These are phyloP conservation scores for Prunus yedoensis DNA, from an alignment of 331 rosid genomes.

Conservation along the genomic window DNA sequence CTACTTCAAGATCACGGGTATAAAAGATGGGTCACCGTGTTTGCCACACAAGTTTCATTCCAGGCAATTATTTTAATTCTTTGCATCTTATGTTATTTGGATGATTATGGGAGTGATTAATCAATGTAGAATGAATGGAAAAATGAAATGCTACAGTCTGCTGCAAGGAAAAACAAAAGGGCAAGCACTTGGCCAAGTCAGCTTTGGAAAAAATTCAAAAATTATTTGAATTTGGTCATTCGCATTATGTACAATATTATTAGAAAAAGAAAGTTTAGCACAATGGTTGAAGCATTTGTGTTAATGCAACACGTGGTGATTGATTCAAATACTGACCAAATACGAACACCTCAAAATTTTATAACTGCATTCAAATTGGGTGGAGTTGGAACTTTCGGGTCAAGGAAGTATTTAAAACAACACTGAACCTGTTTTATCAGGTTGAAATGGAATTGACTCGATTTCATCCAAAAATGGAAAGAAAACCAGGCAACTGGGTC, in stretches of 20 bases:
- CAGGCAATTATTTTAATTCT: not conserved
- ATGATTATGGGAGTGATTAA: not conserved
- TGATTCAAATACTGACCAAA: not conserved
- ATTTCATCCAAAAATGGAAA: not conserved
- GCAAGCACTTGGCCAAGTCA: not conserved
- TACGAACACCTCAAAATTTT: not conserved
- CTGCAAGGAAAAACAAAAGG: not conserved
- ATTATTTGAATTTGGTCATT: not conserved
- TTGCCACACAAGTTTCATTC: not conserved
- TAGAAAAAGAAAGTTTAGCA: not conserved
- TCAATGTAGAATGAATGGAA: too few relatives aligned
- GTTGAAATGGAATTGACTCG: not conserved
- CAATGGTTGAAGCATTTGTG: not conserved
- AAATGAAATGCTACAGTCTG: not conserved
- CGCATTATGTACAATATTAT: not conserved
- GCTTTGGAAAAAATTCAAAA: not conserved
- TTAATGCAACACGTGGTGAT: not conserved
- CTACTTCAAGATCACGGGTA: too few relatives aligned
- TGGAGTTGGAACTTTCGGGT: not conserved
- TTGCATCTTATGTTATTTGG: not conserved
- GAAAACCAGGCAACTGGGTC: not conserved
- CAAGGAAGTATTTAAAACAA: not conserved
- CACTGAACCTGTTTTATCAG: not conserved
- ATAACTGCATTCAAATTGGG: not conserved
- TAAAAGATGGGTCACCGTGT: too few relatives aligned